These are phyloP conservation scores for Primulina huaijiensis DNA, from an alignment of 257 asterid genomes.

Conservation along the genomic window DNA sequence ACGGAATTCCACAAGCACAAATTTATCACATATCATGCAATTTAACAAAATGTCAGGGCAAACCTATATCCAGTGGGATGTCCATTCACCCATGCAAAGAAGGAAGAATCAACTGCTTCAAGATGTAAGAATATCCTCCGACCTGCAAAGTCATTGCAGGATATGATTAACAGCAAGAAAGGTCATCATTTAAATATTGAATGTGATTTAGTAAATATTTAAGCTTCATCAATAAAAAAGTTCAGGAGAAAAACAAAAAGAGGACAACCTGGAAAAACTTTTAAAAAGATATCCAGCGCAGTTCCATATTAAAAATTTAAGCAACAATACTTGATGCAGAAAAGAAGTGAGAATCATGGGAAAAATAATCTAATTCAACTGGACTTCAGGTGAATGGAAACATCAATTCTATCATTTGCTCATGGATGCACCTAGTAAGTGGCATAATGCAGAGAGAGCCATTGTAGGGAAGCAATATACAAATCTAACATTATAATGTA, in stretches of 20 bases:
- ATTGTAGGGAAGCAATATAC: neutral
- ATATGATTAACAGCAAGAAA: slow-evolving; percentile 24
- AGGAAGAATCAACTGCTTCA: slow-evolving; percentile 99
- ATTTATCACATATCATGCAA: slow-evolving; percentile 6
- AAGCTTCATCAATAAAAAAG: neutral
- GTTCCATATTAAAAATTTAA: too few relatives aligned
- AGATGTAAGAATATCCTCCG: slow-evolving; percentile 87
- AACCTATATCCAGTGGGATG: slow-evolving; percentile 90
- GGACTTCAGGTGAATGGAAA: neutral
- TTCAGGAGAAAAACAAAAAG: too few relatives aligned
- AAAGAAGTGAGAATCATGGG: neutral
- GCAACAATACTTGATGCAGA: neutral
- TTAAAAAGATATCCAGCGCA: neutral
- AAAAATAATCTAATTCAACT: neutral
- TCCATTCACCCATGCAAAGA: slow-evolving; percentile 92
- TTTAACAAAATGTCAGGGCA: slow-evolving; percentile 28
- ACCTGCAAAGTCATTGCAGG: slow-evolving; percentile 48
- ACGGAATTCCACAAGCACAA: slow-evolving; percentile 16
- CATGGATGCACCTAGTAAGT: too few relatives aligned
- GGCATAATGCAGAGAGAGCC: neutral
- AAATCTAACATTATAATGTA: neutral
- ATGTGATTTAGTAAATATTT: too few relatives aligned
- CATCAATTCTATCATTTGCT: neutral
- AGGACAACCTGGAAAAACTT: neutral
- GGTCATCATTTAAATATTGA: neutral